phyloP scores from a whole-genome alignment of 306 rosid genomes.

The Fagus sylvatica region DNA sequence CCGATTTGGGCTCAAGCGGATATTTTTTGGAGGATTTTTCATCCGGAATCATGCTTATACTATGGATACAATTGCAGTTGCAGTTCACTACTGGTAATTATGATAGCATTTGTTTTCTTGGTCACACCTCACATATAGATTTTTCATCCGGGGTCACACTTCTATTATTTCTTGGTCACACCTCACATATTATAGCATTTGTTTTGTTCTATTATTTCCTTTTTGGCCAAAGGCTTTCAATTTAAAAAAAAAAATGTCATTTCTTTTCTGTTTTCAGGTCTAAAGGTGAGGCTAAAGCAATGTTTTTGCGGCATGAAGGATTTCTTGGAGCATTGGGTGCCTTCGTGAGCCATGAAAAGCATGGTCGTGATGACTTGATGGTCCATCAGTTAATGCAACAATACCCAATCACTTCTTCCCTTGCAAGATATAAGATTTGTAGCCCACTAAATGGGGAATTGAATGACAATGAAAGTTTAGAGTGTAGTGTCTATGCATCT shows the following conservation, averaged over 20 bases:
- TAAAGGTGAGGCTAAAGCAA: slow-evolving; percentile 90
- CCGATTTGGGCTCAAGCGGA: slow-evolving; percentile 90
- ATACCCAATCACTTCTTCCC: slow-evolving; percentile 33
- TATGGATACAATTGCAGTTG: slow-evolving; percentile 95
- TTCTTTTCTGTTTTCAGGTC: slow-evolving; percentile 58
- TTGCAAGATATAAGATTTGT: slow-evolving; percentile 40
- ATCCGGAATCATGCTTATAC: slow-evolving; percentile 82
- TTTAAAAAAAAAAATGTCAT: neutral
- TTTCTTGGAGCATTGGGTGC: slow-evolving; percentile 96
- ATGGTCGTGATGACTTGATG: slow-evolving; percentile 54
- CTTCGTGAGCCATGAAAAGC: slow-evolving; percentile 71
- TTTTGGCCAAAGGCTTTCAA: slow-evolving; percentile 6
- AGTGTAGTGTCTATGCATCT: slow-evolving; percentile 62
- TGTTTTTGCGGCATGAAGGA: slow-evolving; percentile 95
- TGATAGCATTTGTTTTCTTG: neutral
- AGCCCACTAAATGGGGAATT: slow-evolving; percentile 44
- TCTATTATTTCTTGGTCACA: neutral
- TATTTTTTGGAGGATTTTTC: slow-evolving; percentile 92
- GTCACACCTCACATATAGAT: neutral
- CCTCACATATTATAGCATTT: neutral
- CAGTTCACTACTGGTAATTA: slow-evolving; percentile 82
- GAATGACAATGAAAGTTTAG: slow-evolving; percentile 69
- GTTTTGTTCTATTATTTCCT: neutral
- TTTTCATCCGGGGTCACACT: neutral
- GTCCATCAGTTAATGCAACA: slow-evolving; percentile 43